phyloP scores from a whole-genome alignment of 495 filamentous ascomycete species.

The Trichocladium uniseriatum region DNA sequence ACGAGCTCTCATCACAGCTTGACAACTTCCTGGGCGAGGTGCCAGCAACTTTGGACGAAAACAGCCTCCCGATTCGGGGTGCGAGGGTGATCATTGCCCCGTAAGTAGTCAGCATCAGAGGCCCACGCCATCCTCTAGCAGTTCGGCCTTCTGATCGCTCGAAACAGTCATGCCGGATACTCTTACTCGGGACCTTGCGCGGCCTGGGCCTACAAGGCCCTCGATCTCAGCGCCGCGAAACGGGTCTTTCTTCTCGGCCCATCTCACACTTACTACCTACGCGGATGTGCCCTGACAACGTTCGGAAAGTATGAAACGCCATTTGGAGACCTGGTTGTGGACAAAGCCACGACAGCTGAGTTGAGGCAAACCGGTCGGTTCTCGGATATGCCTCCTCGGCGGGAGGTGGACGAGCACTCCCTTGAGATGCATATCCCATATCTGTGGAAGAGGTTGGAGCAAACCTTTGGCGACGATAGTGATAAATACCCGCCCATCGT shows the following conservation, averaged over 20 bases:
- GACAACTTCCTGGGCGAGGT: conserved; percentile 72
- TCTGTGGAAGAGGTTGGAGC: conserved; percentile 71
- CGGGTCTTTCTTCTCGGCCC: conserved; percentile 91
- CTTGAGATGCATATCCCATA: conserved; percentile 96
- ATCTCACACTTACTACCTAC: conserved; percentile 78
- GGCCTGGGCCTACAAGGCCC: conserved; percentile 86
- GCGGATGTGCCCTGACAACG: conserved; percentile 65
- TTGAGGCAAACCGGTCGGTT: conserved; percentile 59
- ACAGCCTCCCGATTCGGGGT: conserved; percentile 57
- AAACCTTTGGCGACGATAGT: conserved; percentile 37
- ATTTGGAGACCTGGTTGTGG: conserved; percentile 69
- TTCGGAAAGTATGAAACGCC: conserved; percentile 76
- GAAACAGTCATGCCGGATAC: conserved; percentile 82
- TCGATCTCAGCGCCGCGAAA: conserved; percentile 73
- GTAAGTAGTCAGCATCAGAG: conserved; percentile 60
- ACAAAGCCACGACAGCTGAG: conserved; percentile 53
- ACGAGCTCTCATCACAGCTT: conserved; percentile 58
- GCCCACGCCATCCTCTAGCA: no score
- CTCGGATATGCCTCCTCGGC: conserved; percentile 56
- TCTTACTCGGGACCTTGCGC: conserved; percentile 89
- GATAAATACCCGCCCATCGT: conserved; percentile 61
- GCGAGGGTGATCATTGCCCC: conserved; percentile 91
- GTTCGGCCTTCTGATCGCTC: not conserved
- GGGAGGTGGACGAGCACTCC: conserved; percentile 86
- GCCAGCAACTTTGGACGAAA: conserved; percentile 50